Evolutionary conservation across 331 rosid species (phyloP).

Genomic region (Dryas integrifolia): DNA sequence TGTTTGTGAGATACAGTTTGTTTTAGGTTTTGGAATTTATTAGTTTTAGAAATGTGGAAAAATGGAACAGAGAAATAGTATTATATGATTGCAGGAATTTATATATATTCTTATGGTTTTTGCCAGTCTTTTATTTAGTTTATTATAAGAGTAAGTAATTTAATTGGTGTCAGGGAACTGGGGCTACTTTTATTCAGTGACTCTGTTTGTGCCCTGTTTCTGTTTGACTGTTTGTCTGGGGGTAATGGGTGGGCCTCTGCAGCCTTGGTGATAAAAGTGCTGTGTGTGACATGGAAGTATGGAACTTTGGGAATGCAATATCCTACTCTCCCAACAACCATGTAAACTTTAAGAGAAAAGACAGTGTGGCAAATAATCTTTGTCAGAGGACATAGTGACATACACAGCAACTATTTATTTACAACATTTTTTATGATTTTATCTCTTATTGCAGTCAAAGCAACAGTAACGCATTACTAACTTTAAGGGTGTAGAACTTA

Average conservation of each 20-base stretch:
- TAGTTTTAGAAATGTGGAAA: slow-evolving; percentile 16
- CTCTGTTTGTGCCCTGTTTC: slow-evolving; percentile 22
- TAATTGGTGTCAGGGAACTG: slow-evolving; percentile 10
- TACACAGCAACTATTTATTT: neutral
- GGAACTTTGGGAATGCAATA: slow-evolving; percentile 12
- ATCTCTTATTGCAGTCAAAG: neutral
- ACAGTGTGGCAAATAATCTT: neutral
- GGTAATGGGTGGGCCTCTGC: slow-evolving; percentile 13
- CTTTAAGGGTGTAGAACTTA: neutral
- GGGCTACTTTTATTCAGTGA: no score
- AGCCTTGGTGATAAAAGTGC: slow-evolving; percentile 10
- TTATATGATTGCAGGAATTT: slow-evolving; percentile 33
- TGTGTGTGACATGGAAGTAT: neutral
- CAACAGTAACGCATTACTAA: neutral
- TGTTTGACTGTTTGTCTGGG: slow-evolving; percentile 37
- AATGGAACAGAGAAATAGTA: slow-evolving; percentile 6
- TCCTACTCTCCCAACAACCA: neutral
- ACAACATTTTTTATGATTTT: neutral
- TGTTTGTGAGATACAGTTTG: slow-evolving; percentile 40
- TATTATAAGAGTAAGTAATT: neutral
- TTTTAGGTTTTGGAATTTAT: slow-evolving; percentile 28
- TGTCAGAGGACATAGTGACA: slow-evolving; percentile 2
- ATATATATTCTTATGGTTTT: slow-evolving; percentile 17
- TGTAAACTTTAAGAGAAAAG: neutral
- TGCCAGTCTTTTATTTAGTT: neutral